Evolutionary conservation across 2,329 filamentous ascomycete species (phyloP).

Genomic region (Pezicula rhizophila): DNA sequence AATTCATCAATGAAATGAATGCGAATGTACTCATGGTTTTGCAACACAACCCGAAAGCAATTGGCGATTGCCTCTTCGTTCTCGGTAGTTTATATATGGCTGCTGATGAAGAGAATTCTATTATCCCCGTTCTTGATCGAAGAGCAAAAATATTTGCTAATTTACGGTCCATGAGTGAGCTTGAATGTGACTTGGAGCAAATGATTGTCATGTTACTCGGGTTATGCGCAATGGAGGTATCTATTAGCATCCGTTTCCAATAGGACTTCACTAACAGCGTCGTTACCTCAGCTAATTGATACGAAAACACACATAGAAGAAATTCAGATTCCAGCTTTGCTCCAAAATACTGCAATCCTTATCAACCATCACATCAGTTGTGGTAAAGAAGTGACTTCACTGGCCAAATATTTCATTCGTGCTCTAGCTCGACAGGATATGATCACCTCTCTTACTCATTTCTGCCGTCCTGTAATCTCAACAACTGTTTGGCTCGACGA

Average conservation of each 20-base stretch:
- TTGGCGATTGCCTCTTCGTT: conserved; percentile 25
- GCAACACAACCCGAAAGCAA: conserved; percentile 22
- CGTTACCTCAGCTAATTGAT: conserved; percentile 4
- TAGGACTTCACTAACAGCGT: not conserved
- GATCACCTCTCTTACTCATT: conserved; percentile 22
- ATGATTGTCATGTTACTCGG: conserved; percentile 24
- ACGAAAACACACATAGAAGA: conserved; percentile 5
- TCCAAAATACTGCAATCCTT: conserved; percentile 20
- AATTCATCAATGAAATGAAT: conserved; percentile 30
- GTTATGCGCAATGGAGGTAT: conserved; percentile 26
- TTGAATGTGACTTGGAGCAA: conserved; percentile 21
- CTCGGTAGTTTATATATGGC: conserved; percentile 26
- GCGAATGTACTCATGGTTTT: conserved; percentile 24
- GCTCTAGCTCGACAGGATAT: conserved; percentile 28
- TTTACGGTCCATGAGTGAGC: conserved; percentile 18
- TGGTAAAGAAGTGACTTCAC: conserved; percentile 18
- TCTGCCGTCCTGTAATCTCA: conserved; percentile 19
- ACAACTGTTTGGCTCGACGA: conserved; percentile 24
- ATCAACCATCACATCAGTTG: conserved; percentile 20
- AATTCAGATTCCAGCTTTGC: conserved; percentile 19
- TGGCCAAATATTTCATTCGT: conserved; percentile 28
- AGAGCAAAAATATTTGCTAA: conserved; percentile 25
- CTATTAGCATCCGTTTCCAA: not conserved
- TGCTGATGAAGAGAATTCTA: conserved; percentile 6
- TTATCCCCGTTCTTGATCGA: conserved; percentile 22